Evolutionary conservation across 2,329 filamentous ascomycete genomes (phyloP).

Genomic region (Cladosporium sp.): DNA sequence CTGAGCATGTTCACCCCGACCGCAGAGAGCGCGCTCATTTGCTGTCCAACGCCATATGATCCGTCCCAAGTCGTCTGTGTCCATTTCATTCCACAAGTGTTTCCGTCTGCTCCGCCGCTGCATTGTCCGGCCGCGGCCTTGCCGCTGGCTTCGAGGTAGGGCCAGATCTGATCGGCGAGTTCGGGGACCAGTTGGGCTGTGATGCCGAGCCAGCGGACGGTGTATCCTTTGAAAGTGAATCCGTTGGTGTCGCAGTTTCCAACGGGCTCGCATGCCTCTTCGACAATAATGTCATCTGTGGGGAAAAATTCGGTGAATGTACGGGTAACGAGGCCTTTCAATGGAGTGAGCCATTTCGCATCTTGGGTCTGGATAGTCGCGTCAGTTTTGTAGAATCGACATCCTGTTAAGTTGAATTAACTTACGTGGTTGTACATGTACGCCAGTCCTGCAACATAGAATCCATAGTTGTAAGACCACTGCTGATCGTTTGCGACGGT

Average conservation of each 20-base stretch:
- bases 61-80: slow-evolving; percentile 45
- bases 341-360: slow-evolving; percentile 29
- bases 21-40: slow-evolving; percentile 58
- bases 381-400: background rate
- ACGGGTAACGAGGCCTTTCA: slow-evolving; percentile 31
- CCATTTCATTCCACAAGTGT: slow-evolving; percentile 50
- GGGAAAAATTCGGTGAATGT: slow-evolving; percentile 43
- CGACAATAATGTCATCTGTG: slow-evolving; percentile 43
- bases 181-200: slow-evolving; percentile 61
- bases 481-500: slow-evolving; percentile 48
- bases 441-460: slow-evolving; percentile 51
- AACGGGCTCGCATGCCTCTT: slow-evolving; percentile 47
- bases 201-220: slow-evolving; percentile 59
- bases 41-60: slow-evolving; percentile 51
- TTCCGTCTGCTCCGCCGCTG: slow-evolving; percentile 49
- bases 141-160: slow-evolving; percentile 45
- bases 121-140: slow-evolving; percentile 56
- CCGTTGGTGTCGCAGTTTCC: slow-evolving; percentile 49
- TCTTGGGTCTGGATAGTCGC: slow-evolving; percentile 26
- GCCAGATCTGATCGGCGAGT: slow-evolving; percentile 56
- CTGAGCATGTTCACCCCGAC: slow-evolving; percentile 47
- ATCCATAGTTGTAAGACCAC: slow-evolving; percentile 50
- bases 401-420: slow-evolving; percentile 26
- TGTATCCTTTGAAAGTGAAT: slow-evolving; percentile 48
- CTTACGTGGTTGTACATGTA: slow-evolving; percentile 48